Conservation (phyloP, 1,284 basidiomycete species). For the Apiotrichum siamense region DNA sequence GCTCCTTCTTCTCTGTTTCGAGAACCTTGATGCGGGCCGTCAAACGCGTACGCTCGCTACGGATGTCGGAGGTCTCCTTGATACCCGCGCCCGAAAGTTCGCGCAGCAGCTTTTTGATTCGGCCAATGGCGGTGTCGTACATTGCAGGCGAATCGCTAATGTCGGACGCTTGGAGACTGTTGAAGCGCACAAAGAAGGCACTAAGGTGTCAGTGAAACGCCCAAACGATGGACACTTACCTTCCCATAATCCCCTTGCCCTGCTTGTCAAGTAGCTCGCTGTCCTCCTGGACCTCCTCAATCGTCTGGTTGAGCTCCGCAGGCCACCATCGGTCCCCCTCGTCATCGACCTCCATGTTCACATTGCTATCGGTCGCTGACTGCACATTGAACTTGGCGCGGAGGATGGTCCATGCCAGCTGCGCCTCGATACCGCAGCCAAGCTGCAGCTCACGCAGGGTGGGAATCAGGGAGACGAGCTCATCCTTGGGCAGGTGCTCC, state of each 20-base stretch:
- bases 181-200: slow-evolving; percentile 87
- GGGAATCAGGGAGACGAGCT: slow-evolving; percentile 52
- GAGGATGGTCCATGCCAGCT: slow-evolving; percentile 85
- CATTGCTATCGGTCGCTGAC: slow-evolving; percentile 23
- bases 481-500: slow-evolving; percentile 42
- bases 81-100: slow-evolving; percentile 36
- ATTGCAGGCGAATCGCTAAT: slow-evolving; percentile 57
- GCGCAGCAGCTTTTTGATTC: slow-evolving; percentile 40
- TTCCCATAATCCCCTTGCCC: slow-evolving; percentile 25
- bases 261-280: slow-evolving; percentile 21
- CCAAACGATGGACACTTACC: slow-evolving; percentile 3
- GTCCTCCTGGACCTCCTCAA: slow-evolving; percentile 34
- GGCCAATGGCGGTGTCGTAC: slow-evolving; percentile 47
- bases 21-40: slow-evolving; percentile 27
- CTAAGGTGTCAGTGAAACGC: slow-evolving; percentile 5
- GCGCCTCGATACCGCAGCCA: slow-evolving; percentile 68
- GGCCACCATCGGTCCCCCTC: slow-evolving; percentile 31
- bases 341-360: slow-evolving; percentile 14
- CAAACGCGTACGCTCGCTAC: slow-evolving; percentile 26
- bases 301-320: slow-evolving; percentile 24
- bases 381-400: slow-evolving; percentile 66
- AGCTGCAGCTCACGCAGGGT: slow-evolving; percentile 64
- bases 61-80: not conserved
- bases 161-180: slow-evolving; percentile 87
- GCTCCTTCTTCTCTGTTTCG: slow-evolving; percentile 32